phyloP scores from a whole-genome alignment of 169 alveolate species.

The Plasmodium inui region DNA sequence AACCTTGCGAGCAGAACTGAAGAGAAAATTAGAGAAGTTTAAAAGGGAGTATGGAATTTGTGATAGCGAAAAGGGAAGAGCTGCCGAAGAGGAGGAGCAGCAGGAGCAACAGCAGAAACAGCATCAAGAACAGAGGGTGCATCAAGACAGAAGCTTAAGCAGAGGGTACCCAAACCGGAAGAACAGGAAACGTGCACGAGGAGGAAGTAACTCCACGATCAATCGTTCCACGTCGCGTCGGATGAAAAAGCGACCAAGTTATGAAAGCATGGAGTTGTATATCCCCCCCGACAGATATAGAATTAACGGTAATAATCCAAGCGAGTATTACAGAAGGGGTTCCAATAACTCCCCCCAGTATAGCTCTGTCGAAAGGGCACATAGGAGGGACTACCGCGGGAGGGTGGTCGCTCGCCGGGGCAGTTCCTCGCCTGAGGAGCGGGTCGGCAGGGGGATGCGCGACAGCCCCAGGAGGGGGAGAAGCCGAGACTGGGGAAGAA shows the following conservation, averaged over 20 bases:
- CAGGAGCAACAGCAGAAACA: not conserved
- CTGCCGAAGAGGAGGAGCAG: not conserved
- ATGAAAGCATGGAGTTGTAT: not conserved
- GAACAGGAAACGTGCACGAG: not conserved
- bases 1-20: constrained; percentile 23
- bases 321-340: not conserved
- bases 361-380: not conserved
- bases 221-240: not conserved
- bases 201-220: not conserved
- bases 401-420: not conserved
- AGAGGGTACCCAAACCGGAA: not conserved
- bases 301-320: not conserved
- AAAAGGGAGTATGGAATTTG: constrained; percentile 44
- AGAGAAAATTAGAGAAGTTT: constrained; percentile 39
- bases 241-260: not conserved
- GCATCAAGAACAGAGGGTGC: not conserved
- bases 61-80: not conserved
- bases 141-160: not conserved
- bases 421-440: not conserved
- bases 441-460: not conserved
- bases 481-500: not conserved
- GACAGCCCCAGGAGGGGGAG: not conserved
- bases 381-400: not conserved
- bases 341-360: not conserved
- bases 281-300: not conserved